A percentile compares a stretch with the other conserved stretches of the same genome.
These are phyloP conservation scores for Phytophthora pini DNA, from an alignment of 352 stramenopile species.

Conservation along the genomic window DNA sequence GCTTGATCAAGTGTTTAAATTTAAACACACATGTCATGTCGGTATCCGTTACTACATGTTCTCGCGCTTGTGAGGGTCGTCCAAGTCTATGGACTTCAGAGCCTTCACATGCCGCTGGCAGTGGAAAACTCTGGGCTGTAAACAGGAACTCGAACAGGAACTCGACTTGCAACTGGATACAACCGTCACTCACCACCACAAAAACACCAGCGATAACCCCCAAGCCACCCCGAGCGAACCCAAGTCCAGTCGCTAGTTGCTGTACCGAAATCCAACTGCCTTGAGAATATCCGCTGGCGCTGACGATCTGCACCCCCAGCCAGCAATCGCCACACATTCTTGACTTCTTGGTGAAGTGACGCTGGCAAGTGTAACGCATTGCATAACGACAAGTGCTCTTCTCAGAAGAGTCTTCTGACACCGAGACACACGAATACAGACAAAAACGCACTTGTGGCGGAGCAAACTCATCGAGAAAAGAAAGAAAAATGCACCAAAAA, in stretches of 20 bases:
- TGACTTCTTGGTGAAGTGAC: constrained; percentile 3
- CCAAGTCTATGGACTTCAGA: too few relatives aligned
- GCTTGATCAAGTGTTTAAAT: too few relatives aligned
- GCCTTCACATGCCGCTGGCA: too few relatives aligned
- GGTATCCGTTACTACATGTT: too few relatives aligned
- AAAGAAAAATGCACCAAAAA: neutral
- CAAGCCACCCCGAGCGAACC: constrained; percentile 13
- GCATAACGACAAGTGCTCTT: neutral
- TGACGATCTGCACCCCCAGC: neutral
- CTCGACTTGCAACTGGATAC: constrained; percentile 6
- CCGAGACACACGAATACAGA: constrained; percentile 3
- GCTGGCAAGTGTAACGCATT: neutral
- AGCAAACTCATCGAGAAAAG: neutral
- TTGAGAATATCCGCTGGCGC: constrained; percentile 14
- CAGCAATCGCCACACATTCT: constrained; percentile 15
- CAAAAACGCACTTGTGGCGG: too few relatives aligned
- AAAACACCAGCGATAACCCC: neutral
- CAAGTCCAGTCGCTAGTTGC: constrained; percentile 5
- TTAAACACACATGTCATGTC: too few relatives aligned
- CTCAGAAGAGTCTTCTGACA: constrained; percentile 12
- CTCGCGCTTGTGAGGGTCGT: too few relatives aligned
- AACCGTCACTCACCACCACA: neutral
- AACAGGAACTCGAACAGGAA: constrained; percentile 18
- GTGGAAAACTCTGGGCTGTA: constrained; percentile 1
- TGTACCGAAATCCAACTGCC: constrained; percentile 9